Conservation (phyloP, 495 filamentous ascomycete genomes). For the Viridothelium virens region DNA sequence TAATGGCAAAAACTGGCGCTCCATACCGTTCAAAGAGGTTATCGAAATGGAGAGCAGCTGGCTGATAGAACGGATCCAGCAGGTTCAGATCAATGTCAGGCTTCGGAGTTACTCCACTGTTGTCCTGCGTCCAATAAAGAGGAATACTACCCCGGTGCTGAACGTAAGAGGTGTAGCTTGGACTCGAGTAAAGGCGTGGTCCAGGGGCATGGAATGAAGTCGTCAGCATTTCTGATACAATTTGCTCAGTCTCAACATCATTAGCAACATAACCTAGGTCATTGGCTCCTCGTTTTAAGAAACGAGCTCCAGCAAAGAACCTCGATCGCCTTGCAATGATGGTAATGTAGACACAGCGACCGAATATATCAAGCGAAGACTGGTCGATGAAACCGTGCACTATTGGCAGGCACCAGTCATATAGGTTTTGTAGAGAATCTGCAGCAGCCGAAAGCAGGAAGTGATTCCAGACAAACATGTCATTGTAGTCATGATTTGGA, state of each 20-base stretch:
- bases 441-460: conserved; percentile 74
- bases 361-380: conserved; percentile 38
- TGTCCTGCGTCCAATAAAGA: conserved; percentile 96
- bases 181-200: conserved; percentile 75
- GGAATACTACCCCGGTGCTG: conserved; percentile 97
- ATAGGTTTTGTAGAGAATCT: conserved; percentile 63
- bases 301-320: conserved; percentile 89
- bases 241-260: conserved; percentile 99
- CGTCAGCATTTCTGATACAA: conserved; percentile 85
- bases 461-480: conserved; percentile 98
- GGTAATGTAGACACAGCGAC: conserved; percentile 79
- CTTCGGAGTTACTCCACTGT: conserved; percentile 88
- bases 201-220: conserved; percentile 94
- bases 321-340: conserved; percentile 88
- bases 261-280: conserved; percentile 96
- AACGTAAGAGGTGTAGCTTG: conserved; percentile 89
- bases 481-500: conserved; percentile 60
- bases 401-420: conserved; percentile 93
- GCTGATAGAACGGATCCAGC: conserved; percentile 88
- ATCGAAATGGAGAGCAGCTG: conserved; percentile 95
- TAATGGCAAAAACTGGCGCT: conserved; percentile 82
- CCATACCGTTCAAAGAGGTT: conserved; percentile 93
- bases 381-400: conserved; percentile 97
- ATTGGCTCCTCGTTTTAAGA: conserved; percentile 90
- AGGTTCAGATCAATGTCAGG: conserved; percentile 92